These are phyloP conservation scores for Sicyos edulis DNA, from an alignment of 306 rosid genomes.

Conservation along the genomic window DNA sequence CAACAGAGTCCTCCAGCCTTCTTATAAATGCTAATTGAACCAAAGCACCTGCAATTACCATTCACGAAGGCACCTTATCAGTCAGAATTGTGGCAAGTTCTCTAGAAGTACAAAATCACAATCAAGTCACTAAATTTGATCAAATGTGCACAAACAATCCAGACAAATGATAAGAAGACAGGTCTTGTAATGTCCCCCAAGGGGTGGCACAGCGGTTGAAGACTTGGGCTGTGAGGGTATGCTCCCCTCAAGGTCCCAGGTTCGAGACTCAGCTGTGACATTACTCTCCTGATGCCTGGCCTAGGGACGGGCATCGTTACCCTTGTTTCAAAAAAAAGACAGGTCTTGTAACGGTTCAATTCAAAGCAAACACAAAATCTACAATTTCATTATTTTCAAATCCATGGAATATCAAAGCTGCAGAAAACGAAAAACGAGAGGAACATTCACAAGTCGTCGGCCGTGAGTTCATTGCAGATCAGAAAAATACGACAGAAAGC, in stretches of 20 bases:
- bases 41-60: constrained; percentile 67
- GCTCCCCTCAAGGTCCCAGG: no score
- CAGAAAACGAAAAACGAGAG: not conserved
- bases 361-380: not conserved
- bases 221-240: no score
- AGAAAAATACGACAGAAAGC: not conserved
- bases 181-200: not conserved
- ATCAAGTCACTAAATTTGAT: not conserved
- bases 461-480: not conserved
- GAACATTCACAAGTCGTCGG: not conserved
- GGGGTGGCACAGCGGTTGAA: no score
- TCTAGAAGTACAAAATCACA: constrained; percentile 1
- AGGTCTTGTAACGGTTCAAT: not conserved
- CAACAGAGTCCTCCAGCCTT: constrained; percentile 74
- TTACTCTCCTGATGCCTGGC: no score
- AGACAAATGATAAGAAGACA: not conserved
- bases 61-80: constrained; percentile 11
- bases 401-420: not conserved
- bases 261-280: no score
- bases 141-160: not conserved
- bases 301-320: no score
- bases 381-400: not conserved
- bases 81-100: not conserved
- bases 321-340: no score
- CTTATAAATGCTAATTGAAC: constrained; percentile 83